Conservation (phyloP, 208 protist species). For the Crithidia thermophila region DNA sequence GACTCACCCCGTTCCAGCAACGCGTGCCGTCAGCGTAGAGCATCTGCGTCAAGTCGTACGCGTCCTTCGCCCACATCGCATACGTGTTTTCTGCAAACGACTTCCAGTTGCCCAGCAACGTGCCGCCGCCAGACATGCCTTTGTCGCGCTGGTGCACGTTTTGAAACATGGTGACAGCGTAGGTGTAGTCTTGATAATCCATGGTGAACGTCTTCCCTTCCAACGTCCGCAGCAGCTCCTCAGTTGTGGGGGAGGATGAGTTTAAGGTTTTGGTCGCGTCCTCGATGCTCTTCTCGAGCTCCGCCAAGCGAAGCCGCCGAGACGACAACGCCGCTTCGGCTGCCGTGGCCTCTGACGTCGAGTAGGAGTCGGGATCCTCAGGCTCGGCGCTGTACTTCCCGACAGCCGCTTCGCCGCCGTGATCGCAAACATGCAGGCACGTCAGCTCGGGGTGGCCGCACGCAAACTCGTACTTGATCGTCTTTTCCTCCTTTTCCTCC, state of each 20-base stretch:
- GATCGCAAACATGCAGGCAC: constrained; percentile 59
- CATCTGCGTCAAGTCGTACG: constrained; percentile 63
- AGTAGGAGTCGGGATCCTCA: constrained; percentile 32
- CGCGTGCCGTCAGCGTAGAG: constrained; percentile 45
- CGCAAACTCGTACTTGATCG: constrained; percentile 35
- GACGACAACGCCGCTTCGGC: constrained; percentile 21
- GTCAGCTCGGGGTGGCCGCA: constrained; percentile 47
- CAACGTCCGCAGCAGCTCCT: constrained; percentile 60
- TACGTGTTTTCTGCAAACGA: constrained; percentile 75
- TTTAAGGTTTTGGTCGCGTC: constrained; percentile 15
- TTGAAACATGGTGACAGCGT: constrained; percentile 59
- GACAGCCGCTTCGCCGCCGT: constrained; percentile 32
- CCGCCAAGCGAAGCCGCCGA: constrained; percentile 11
- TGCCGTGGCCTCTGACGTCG: constrained; percentile 31
- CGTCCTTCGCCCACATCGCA: constrained; percentile 58
- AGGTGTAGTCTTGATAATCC: constrained; percentile 56
- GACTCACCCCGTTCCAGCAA: constrained; percentile 59
- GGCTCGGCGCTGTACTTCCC: constrained; percentile 10
- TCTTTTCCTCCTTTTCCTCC: neutral
- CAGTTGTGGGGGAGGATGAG: constrained; percentile 34
- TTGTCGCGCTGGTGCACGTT: constrained; percentile 45
- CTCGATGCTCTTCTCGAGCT: constrained; percentile 30
- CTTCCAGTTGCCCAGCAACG: constrained; percentile 55
- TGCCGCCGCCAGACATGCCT: constrained; percentile 11
- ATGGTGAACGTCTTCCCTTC: constrained; percentile 50